Evolutionary conservation across 1,139 yeast species (phyloP).

Genomic region (Blastobotrys arbuscula): DNA sequence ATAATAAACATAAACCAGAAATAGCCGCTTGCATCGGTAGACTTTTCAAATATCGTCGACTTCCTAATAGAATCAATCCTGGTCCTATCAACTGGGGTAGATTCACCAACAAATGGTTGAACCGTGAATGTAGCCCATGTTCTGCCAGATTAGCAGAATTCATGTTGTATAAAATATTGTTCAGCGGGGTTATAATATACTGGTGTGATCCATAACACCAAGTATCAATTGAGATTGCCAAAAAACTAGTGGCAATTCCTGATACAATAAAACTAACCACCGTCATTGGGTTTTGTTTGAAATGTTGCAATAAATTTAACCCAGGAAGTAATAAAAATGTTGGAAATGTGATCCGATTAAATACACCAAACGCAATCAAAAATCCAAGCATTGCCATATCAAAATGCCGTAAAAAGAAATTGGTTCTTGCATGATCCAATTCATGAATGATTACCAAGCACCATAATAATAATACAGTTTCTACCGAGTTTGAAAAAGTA

Average conservation of each 20-base stretch:
- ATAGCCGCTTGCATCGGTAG: constrained; percentile 47
- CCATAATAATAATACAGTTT: constrained; percentile 61
- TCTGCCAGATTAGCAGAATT: constrained; percentile 50
- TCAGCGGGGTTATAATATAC: constrained; percentile 63
- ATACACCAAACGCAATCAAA: constrained; percentile 59
- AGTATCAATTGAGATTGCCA: constrained; percentile 55
- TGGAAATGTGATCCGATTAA: constrained; percentile 80
- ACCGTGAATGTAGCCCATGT: constrained; percentile 82
- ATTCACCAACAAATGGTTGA: constrained; percentile 68
- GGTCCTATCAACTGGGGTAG: constrained; percentile 84
- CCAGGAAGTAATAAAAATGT: constrained; percentile 65
- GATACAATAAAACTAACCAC: constrained; percentile 26
- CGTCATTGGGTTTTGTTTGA: constrained; percentile 25
- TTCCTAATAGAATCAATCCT: constrained; percentile 43
- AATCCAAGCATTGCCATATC: constrained; percentile 45
- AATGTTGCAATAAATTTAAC: constrained; percentile 24
- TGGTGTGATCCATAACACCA: constrained; percentile 24
- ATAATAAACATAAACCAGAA: constrained; percentile 58
- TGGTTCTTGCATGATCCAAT: constrained; percentile 25
- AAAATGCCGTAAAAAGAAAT: constrained; percentile 26
- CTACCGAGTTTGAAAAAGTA: constrained; percentile 82
- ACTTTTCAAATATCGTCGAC: constrained; percentile 25
- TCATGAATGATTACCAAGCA: constrained; percentile 43
- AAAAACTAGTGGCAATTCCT: constrained; percentile 31
- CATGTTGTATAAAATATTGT: constrained; percentile 69